These are phyloP conservation scores for Piper betle DNA, from an alignment of 164 flowering plant species.

Conservation along the genomic window DNA sequence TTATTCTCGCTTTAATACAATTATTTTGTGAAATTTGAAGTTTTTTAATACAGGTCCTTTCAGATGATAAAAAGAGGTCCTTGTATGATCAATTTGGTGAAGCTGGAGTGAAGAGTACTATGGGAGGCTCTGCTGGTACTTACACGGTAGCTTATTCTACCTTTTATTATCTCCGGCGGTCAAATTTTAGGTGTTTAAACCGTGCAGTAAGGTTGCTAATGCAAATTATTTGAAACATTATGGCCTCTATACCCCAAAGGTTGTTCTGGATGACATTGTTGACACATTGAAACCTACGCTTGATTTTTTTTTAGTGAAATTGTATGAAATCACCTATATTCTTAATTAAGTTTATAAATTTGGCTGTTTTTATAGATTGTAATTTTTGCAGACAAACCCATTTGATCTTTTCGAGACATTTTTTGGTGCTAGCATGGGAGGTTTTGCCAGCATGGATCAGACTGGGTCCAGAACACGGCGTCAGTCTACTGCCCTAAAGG, in stretches of 20 bases:
- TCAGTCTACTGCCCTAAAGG: constrained; percentile 61
- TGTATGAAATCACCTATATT: no score
- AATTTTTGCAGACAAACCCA: constrained; percentile 63
- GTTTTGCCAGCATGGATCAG: constrained; percentile 66
- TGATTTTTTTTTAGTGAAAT: not conserved
- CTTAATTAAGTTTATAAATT: not conserved
- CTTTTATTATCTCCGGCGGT: no score
- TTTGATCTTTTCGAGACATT: constrained; percentile 97
- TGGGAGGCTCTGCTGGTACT: constrained; percentile 63
- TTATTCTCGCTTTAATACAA: constrained; percentile 4
- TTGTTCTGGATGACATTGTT: no score
- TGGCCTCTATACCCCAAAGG: no score
- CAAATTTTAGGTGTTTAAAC: not conserved
- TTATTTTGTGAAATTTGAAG: constrained; percentile 34
- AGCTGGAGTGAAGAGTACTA: constrained; percentile 84
- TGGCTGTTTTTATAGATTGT: not conserved
- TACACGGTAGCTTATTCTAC: constrained; percentile 51
- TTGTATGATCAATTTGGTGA: constrained; percentile 96
- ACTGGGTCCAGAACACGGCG: constrained; percentile 62
- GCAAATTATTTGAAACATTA: no score
- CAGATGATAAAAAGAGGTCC: constrained; percentile 95
- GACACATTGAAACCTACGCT: no score
- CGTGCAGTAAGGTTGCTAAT: not conserved
- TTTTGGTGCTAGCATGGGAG: constrained; percentile 88
- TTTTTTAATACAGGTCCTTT: constrained; percentile 72